A percentile compares a stretch with the other conserved stretches of the same genome.
Conservation (phyloP, 176 grass and related monocot species). For the Chrysopogon serrulatus region DNA sequence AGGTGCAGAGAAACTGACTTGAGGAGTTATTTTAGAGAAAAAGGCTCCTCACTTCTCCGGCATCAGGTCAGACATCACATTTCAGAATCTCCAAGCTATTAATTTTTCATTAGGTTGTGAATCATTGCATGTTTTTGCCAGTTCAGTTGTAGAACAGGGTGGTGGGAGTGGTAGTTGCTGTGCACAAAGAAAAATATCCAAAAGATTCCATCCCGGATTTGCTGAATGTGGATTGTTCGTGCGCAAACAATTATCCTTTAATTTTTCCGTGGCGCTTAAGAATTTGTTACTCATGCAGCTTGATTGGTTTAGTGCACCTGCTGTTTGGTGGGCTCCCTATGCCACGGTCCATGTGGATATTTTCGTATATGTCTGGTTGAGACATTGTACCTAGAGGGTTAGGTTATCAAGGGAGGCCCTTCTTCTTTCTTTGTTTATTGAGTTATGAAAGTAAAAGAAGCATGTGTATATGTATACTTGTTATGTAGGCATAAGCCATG, state of each 20-base stretch:
- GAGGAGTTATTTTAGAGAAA: background rate
- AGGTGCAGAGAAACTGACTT: conserved; percentile 46
- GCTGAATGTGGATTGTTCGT: conserved; percentile 21
- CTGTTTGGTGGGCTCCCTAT: background rate
- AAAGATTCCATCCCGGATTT: conserved; percentile 32
- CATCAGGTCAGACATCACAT: conserved; percentile 39
- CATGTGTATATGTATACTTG: too few relatives aligned
- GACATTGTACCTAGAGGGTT: too few relatives aligned
- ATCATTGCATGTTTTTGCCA: conserved; percentile 29
- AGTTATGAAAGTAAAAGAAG: too few relatives aligned
- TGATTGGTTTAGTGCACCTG: conserved; percentile 13
- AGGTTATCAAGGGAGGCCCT: background rate
- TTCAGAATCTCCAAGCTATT: conserved; percentile 34
- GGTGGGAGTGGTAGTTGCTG: conserved; percentile 24
- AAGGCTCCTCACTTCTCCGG: background rate
- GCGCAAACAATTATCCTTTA: background rate
- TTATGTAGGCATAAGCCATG: too few relatives aligned
- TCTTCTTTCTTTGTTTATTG: background rate
- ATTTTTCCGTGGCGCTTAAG: background rate
- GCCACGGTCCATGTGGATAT: background rate
- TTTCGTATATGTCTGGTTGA: too few relatives aligned
- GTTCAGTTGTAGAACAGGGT: background rate
- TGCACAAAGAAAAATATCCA: background rate
- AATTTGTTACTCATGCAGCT: background rate
- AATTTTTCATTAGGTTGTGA: background rate